A percentile compares a stretch with the other conserved stretches of the same genome.
Conservation (phyloP, 2,329 filamentous ascomycete genomes). For the Dothideomycetidae sp. region DNA sequence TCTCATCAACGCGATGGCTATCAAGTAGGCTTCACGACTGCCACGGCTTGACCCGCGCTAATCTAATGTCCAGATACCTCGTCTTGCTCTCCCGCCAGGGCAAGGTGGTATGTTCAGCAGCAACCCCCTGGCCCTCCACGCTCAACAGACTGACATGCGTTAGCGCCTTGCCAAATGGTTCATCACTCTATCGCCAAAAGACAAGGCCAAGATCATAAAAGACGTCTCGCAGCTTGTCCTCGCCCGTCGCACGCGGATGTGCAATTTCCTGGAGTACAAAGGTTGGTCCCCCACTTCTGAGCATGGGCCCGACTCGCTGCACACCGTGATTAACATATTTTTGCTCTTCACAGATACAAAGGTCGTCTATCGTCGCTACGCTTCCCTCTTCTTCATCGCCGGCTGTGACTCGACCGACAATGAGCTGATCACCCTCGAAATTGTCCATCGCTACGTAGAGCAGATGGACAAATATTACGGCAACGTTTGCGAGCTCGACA, state of each 20-base stretch:
- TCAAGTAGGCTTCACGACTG: slow-evolving; percentile 32
- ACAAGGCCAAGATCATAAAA: slow-evolving; percentile 99
- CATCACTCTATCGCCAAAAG: slow-evolving; percentile 88
- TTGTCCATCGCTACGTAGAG: slow-evolving; percentile 98
- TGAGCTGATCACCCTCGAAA: slow-evolving; percentile 93
- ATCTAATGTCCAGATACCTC: slow-evolving; percentile 56
- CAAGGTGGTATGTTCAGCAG: slow-evolving; percentile 84
- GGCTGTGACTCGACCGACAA: slow-evolving; percentile 96
- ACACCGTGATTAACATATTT: slow-evolving; percentile 10
- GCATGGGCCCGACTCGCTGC: slow-evolving; percentile 5
- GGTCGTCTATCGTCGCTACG: slow-evolving; percentile 96
- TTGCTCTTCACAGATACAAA: slow-evolving; percentile 59
- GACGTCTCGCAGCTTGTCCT: slow-evolving; percentile 97
- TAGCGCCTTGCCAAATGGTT: slow-evolving; percentile 99
- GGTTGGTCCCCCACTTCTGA: slow-evolving; percentile 37
- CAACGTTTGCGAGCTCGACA: slow-evolving; percentile 97
- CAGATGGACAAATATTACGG: slow-evolving; percentile 99
- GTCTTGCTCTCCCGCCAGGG: slow-evolving; percentile 96
- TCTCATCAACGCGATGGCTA: too few relatives aligned
- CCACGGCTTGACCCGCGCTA: too few relatives aligned
- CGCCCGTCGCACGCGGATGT: slow-evolving; percentile 93
- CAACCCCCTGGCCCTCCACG: too few relatives aligned
- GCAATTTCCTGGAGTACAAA: slow-evolving; percentile 99
- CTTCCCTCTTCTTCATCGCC: slow-evolving; percentile 97
- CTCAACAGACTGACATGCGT: slow-evolving; percentile 17